Conservation (phyloP, 2,329 filamentous ascomycete genomes). For the Gaeumannomyces tritici region DNA sequence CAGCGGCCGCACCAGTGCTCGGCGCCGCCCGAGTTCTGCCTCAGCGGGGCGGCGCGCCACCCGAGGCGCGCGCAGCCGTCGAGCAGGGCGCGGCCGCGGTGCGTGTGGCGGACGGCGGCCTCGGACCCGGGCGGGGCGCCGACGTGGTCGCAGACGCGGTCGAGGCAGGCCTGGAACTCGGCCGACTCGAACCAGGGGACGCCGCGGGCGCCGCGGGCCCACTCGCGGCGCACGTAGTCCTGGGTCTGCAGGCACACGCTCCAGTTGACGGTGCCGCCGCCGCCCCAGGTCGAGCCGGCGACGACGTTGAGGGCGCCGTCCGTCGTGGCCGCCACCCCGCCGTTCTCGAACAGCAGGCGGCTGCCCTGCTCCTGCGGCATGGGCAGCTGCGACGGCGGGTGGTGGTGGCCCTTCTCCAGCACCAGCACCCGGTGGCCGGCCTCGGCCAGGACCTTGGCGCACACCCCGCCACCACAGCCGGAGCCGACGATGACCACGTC, state of each 20-base stretch:
- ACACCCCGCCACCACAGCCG: conserved; percentile 76
- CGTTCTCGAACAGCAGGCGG: conserved; percentile 60
- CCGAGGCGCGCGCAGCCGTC: conserved; percentile 68
- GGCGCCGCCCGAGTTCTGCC: conserved; percentile 68
- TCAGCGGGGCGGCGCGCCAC: conserved; percentile 57
- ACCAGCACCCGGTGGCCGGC: conserved; percentile 68
- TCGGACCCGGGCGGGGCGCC: conserved; percentile 50
- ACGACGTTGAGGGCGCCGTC: conserved; percentile 51
- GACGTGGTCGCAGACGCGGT: conserved; percentile 71
- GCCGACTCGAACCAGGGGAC: conserved; percentile 64
- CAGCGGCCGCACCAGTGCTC: conserved; percentile 67
- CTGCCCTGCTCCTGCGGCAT: conserved; percentile 56
- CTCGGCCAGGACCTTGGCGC: conserved; percentile 71
- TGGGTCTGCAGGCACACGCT: conserved; percentile 57
- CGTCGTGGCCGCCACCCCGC: conserved; percentile 45
- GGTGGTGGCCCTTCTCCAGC: conserved; percentile 64
- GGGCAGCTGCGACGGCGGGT: conserved; percentile 60
- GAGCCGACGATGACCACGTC: conserved; percentile 83
- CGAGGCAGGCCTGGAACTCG: conserved; percentile 69
- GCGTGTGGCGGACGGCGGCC: conserved; percentile 61
- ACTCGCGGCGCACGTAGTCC: conserved; percentile 68
- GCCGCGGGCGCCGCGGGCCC: conserved; percentile 56
- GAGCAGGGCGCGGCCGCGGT: conserved; percentile 60
- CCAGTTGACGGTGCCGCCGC: conserved; percentile 87
- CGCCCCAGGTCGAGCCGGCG: conserved; percentile 69